Percentiles rank a stretch among this genome's conserved stretches.
Conservation (phyloP, 805 yeast species). For the Saccharomyces mikatae region DNA sequence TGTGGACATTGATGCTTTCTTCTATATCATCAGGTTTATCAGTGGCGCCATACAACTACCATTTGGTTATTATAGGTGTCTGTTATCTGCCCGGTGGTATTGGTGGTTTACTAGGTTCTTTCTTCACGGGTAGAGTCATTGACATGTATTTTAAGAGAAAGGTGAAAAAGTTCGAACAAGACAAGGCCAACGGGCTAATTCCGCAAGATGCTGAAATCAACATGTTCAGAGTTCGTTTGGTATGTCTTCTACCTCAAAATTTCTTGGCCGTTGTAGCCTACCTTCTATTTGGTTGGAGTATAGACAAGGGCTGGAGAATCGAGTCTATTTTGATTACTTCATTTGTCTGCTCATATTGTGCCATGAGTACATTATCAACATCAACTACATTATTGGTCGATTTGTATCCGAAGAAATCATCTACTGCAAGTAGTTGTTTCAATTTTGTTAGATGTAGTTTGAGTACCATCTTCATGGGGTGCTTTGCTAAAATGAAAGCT, state of each 20-base stretch:
- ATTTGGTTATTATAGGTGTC: constrained; percentile 52
- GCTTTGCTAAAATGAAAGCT: constrained; percentile 50
- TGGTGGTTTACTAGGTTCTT: constrained; percentile 56
- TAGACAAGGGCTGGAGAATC: constrained; percentile 41
- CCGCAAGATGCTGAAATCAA: constrained; percentile 36
- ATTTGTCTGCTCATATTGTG: constrained; percentile 47
- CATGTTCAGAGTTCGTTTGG: constrained; percentile 45
- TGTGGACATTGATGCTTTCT: constrained; percentile 64
- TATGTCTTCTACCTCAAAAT: constrained; percentile 38
- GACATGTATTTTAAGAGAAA: constrained; percentile 40
- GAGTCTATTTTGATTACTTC: constrained; percentile 51
- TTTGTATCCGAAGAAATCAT: constrained; percentile 57
- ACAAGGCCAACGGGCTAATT: constrained; percentile 19
- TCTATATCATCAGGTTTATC: constrained; percentile 50
- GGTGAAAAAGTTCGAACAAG: constrained; percentile 18
- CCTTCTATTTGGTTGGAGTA: constrained; percentile 66
- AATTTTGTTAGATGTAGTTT: constrained; percentile 63
- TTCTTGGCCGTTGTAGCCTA: constrained; percentile 35
- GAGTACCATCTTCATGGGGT: constrained; percentile 65
- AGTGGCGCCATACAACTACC: constrained; percentile 39
- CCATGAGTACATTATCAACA: constrained; percentile 48
- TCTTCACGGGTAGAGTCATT: constrained; percentile 48
- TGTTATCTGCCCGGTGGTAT: constrained; percentile 70
- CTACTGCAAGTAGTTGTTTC: constrained; percentile 64
- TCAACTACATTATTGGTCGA: constrained; percentile 65